These are phyloP conservation scores for Penicillium sp. DNA, from an alignment of 2,329 filamentous ascomycete genomes.

Conservation along the genomic window DNA sequence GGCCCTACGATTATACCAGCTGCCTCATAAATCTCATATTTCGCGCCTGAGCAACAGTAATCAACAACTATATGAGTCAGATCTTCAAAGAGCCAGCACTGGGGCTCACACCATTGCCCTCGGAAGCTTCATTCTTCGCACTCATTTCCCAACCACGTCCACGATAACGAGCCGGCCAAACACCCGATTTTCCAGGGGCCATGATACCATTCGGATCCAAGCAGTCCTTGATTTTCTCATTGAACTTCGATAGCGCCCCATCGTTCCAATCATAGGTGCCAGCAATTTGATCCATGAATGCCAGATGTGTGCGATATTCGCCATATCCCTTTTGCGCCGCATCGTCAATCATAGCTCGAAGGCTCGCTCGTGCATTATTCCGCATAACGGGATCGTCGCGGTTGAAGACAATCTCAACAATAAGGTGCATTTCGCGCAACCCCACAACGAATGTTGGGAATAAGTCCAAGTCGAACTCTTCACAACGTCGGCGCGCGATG, in stretches of 20 bases:
- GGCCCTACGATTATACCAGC: background rate
- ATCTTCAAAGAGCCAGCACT: background rate
- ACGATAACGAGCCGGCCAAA: conserved; percentile 15
- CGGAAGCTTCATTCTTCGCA: background rate
- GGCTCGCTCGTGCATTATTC: conserved; percentile 4
- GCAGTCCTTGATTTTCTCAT: conserved; percentile 14
- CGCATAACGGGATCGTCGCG: conserved; percentile 9
- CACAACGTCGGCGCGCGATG: conserved; percentile 2
- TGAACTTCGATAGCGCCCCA: conserved; percentile 10
- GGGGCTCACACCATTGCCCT: background rate
- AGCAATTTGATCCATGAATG: conserved; percentile 22
- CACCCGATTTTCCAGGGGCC: conserved; percentile 15
- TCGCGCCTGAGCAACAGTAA: background rate
- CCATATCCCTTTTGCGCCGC: conserved; percentile 14
- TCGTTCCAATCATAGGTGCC: conserved; percentile 14
- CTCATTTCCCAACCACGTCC: background rate
- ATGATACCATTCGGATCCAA: conserved; percentile 19
- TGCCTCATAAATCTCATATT: background rate
- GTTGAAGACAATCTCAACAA: conserved; percentile 13
- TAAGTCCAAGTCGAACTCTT: conserved; percentile 6
- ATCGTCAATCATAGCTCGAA: conserved; percentile 11
- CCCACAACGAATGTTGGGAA: conserved; percentile 9
- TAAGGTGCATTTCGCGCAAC: conserved; percentile 12
- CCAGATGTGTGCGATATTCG: conserved; percentile 23
- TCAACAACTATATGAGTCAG: background rate